Percentiles rank a stretch among this genome's conserved stretches.
Evolutionary conservation across 2,329 filamentous ascomycete genomes (phyloP).

Genomic region (Fusarium caatingaense): DNA sequence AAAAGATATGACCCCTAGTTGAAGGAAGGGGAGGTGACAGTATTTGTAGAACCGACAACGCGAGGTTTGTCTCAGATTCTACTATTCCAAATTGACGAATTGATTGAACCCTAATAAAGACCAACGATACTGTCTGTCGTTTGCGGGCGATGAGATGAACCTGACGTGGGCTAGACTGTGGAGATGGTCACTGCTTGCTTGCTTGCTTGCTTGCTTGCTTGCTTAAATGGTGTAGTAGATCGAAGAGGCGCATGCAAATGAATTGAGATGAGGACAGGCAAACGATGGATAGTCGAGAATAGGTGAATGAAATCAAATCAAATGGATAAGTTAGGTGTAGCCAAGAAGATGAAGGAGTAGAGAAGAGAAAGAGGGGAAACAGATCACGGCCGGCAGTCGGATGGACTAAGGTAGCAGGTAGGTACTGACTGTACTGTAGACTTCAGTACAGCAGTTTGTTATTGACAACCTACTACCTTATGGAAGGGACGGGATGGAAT

Average conservation of each 20-base stretch:
- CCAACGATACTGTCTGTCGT: neutral
- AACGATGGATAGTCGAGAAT: constrained; percentile 2
- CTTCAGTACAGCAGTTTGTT: neutral
- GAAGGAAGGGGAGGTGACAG: constrained; percentile 1
- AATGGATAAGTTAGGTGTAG: constrained; percentile 9
- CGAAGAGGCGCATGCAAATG: constrained; percentile 21
- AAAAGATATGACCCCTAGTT: neutral
- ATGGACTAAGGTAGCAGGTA: neutral
- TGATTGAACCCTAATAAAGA: neutral
- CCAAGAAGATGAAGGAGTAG: constrained; percentile 20
- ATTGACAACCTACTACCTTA: constrained; percentile 5
- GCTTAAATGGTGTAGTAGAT: constrained; percentile 19
- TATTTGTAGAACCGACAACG: constrained; percentile 8
- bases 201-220: constrained; percentile 27
- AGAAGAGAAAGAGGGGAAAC: constrained; percentile 34
- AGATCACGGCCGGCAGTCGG: constrained; percentile 34
- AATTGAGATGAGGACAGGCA: constrained; percentile 5
- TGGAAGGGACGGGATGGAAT: neutral
- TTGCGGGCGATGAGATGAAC: neutral
- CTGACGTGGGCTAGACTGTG: neutral
- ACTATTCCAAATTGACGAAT: neutral
- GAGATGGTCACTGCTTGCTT: constrained; percentile 32
- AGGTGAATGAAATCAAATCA: constrained; percentile 13
- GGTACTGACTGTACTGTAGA: neutral
- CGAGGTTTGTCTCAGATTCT: constrained; percentile 1